Evolutionary conservation across 1,139 yeast genomes (phyloP).

Genomic region (Diutina rugosa): DNA sequence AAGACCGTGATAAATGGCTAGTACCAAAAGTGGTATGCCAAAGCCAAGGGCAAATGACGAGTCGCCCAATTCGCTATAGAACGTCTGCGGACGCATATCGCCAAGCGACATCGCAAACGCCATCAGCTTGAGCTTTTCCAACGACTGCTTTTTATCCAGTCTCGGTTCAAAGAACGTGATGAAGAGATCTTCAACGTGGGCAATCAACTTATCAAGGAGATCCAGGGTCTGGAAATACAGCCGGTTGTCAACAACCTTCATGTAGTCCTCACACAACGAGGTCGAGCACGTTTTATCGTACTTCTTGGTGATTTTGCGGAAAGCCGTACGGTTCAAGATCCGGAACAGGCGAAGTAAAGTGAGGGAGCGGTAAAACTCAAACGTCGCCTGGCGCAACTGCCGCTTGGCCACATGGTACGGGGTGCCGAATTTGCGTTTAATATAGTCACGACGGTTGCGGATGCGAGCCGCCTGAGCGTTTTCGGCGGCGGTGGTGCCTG

Average conservation of each 20-base stretch:
- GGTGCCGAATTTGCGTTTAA: neutral
- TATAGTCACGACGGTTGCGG: neutral
- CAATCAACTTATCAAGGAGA: conserved; percentile 46
- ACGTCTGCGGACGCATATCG: conserved; percentile 16
- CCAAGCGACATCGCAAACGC: conserved; percentile 27
- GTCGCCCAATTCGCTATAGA: conserved; percentile 33
- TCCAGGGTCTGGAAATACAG: conserved; percentile 56
- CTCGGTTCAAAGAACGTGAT: conserved; percentile 50
- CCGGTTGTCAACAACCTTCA: conserved; percentile 42
- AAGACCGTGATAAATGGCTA: conserved; percentile 40
- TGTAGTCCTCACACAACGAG: conserved; percentile 35
- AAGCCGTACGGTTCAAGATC: conserved; percentile 72
- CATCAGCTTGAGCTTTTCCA: conserved; percentile 52
- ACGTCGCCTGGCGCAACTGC: conserved; percentile 63
- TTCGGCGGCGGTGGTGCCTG: neutral
- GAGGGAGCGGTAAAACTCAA: conserved; percentile 70
- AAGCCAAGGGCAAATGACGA: conserved; percentile 63
- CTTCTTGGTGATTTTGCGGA: conserved; percentile 79
- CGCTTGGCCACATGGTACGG: conserved; percentile 53
- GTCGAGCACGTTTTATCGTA: conserved; percentile 64
- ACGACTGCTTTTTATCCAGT: conserved; percentile 57
- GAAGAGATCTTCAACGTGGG: conserved; percentile 55
- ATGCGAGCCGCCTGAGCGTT: neutral
- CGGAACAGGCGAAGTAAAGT: conserved; percentile 70
- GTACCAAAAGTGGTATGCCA: conserved; percentile 47